Base-by-base conservation (phyloP, 2,329 filamentous ascomycete species). In the Stachybotrys elegans region DNA sequence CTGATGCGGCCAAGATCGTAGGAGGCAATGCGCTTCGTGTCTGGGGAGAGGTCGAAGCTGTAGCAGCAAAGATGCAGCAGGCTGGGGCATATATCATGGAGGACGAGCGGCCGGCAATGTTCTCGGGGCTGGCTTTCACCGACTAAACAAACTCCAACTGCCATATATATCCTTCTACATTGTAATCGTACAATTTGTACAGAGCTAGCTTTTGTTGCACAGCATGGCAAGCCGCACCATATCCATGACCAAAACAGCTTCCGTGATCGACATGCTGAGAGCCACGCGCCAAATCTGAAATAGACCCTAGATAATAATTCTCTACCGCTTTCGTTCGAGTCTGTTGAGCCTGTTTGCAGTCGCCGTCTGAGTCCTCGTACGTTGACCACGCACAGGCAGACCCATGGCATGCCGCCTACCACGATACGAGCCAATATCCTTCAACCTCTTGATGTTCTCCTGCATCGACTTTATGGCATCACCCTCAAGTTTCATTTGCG, bases 361-460 rank as follows among this genome's bases (percentile, higher is more conserved):
- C 50, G 69, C 60, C 51, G 75, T 83, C 66, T 86, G 92, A 61
- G 73, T 88, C 62, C 88, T 84, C 47, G 93, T 97, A 57, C 78
- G 81, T 70, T 98, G 93, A 55, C 93, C 93, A 54, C 93, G 79
- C 43, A 93, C 92, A 4, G 93, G 93, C 70, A 97, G 69, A 48
- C 84, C 81, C 85, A 97, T 91, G 45, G 92, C 92, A 72, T 98
- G 93, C 53, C 93, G 75, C 64, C 87, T 83, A 52, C 93, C 93
- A 43, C 93, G 76, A 62, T 95, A 95, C 4, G 85, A 83, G 40
- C 91, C 91, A 72, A 95, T 96, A 57, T 96, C 91, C 62, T 86
- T 88, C 65, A 98, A 59, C 47, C 92, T 75, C 61, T 76, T 76
- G 55, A 98, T 95, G 59, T 97, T 93, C 40, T 95, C 88, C 57